These are phyloP conservation scores for Zelonia costaricensis DNA, from an alignment of 208 protist species.

Conservation along the genomic window DNA sequence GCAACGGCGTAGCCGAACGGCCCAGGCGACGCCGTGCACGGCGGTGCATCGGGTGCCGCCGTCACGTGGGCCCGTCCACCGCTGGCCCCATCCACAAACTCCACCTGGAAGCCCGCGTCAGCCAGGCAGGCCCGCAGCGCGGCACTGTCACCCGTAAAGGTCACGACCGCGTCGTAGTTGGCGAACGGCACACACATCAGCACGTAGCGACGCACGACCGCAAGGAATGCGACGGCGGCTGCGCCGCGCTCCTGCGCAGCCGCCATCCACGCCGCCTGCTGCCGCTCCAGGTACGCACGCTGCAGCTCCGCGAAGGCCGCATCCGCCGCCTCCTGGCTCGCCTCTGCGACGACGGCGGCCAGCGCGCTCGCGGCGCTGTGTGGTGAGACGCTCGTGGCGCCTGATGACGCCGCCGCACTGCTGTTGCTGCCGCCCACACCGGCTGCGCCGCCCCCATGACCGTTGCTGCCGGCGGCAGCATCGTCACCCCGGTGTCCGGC, in stretches of 20 bases:
- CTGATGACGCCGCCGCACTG: too few relatives aligned
- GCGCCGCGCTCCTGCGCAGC: conserved; percentile 26
- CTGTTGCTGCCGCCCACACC: too few relatives aligned
- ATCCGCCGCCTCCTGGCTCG: conserved; percentile 48
- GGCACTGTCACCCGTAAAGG: conserved; percentile 37
- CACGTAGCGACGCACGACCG: conserved; percentile 55
- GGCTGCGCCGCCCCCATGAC: too few relatives aligned
- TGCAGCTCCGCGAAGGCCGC: conserved; percentile 57
- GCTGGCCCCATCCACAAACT: conserved; percentile 4
- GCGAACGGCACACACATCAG: conserved; percentile 46
- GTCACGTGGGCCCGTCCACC: conserved; percentile 30
- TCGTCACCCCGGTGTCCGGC: neutral
- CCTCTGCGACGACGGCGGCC: conserved; percentile 24
- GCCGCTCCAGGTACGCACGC: conserved; percentile 34
- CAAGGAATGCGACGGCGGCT: conserved; percentile 54
- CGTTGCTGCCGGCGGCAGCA: neutral
- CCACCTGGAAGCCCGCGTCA: conserved; percentile 36
- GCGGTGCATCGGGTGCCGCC: conserved; percentile 20
- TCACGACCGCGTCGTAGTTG: conserved; percentile 73
- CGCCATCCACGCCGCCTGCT: conserved; percentile 58
- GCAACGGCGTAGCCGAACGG: conserved; percentile 61
- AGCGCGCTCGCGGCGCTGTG: too few relatives aligned
- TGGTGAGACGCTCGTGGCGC: too few relatives aligned
- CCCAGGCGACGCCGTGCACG: conserved; percentile 28
- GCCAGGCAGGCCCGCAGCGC: conserved; percentile 22